Percentiles rank a stretch among this genome's conserved stretches.
These are phyloP conservation scores for Borealophlyctis nickersoniae DNA, from an alignment of 192 early-diverging fungal species.

Conservation along the genomic window DNA sequence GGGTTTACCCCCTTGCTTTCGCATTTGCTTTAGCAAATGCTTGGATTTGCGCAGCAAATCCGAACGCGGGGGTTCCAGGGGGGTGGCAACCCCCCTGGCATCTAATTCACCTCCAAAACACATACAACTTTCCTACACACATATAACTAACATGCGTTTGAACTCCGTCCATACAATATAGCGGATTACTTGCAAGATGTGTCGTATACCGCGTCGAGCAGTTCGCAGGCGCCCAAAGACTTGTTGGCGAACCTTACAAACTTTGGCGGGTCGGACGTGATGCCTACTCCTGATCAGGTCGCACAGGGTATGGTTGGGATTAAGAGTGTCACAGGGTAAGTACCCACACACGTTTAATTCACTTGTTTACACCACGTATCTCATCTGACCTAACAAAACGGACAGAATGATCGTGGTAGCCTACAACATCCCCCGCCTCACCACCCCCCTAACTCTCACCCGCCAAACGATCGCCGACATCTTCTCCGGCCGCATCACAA, in stretches of 20 bases:
- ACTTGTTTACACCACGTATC: not conserved
- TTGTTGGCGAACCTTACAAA: not conserved
- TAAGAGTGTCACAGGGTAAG: not conserved
- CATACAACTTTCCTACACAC: no score
- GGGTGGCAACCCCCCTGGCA: no score
- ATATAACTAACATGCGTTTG: no score
- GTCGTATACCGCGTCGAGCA: not conserved
- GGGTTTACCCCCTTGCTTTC: no score
- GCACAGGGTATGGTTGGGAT: not conserved
- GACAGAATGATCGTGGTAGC: slow-evolving; percentile 21
- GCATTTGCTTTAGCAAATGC: no score
- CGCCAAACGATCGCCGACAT: slow-evolving; percentile 16
- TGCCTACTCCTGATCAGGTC: not conserved
- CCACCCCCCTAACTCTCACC: slow-evolving; percentile 4
- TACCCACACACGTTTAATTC: not conserved
- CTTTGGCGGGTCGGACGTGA: slow-evolving; percentile 6
- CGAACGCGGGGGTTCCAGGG: no score
- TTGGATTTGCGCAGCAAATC: no score
- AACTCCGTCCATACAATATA: not conserved
- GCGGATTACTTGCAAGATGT: not conserved
- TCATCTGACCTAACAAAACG: not conserved
- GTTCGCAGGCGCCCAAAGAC: not conserved
- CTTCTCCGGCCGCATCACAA: slow-evolving; percentile 8
- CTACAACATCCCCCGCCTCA: slow-evolving; percentile 14
- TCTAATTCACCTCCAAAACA: not conserved